These are phyloP conservation scores for Neofusicoccum ribis DNA, from an alignment of 2,329 filamentous ascomycete genomes.

Conservation along the genomic window DNA sequence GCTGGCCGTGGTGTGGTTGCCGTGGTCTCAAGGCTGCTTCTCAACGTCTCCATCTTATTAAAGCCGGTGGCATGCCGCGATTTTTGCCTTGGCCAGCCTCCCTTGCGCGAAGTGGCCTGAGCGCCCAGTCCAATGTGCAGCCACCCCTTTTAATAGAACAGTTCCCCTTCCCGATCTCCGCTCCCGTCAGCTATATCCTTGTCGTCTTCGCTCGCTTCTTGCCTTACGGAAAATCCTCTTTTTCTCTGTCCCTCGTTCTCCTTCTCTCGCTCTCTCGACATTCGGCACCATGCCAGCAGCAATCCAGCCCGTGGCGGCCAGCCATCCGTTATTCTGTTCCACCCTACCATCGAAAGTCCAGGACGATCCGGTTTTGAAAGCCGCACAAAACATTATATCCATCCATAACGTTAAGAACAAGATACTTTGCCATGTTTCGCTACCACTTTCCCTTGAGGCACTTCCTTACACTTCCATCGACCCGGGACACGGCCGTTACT, in stretches of 20 bases:
- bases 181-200: background rate
- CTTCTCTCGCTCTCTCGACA: background rate
- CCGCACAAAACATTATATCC: constrained; percentile 2
- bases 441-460: background rate
- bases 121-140: background rate
- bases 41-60: background rate
- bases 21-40: background rate
- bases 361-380: background rate
- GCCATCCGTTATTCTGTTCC: background rate
- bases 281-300: background rate
- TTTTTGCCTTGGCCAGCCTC: background rate
- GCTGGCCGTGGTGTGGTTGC: background rate
- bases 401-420: constrained; percentile 5
- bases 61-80: background rate
- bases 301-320: background rate
- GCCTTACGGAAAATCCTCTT: background rate
- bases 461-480: background rate
- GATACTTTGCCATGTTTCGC: constrained; percentile 4
- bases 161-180: constrained; percentile 13
- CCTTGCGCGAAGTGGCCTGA: background rate
- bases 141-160: constrained; percentile 8
- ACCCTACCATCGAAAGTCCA: background rate
- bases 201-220: constrained; percentile 1
- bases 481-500: constrained; percentile 1
- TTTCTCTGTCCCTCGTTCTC: background rate